Percentiles rank a stretch among this genome's conserved stretches.
Conservation (phyloP, 164 flowering plant species). For the Vitis amurensis region DNA sequence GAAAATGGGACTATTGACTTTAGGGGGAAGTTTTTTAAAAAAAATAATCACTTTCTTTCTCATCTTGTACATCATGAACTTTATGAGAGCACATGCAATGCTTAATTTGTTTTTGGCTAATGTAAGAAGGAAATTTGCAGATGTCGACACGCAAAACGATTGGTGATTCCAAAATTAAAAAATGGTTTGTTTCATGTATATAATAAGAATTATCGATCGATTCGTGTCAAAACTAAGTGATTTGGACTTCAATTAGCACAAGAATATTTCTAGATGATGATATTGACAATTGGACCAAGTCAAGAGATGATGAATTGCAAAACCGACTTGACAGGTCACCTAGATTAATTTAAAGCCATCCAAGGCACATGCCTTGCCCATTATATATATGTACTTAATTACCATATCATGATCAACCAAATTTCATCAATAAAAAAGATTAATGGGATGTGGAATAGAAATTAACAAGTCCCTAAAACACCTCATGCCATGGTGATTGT, state of each 20-base stretch:
- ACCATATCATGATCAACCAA: too few species aligned
- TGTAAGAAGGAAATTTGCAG: neutral
- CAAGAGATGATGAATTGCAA: neutral
- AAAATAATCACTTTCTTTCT: neutral
- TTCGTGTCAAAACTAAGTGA: neutral
- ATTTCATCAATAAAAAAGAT: too few species aligned
- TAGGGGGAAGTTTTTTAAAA: too few species aligned
- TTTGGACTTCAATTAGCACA: neutral
- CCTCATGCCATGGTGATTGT: too few species aligned
- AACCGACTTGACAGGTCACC: constrained; percentile 21
- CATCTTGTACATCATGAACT: neutral
- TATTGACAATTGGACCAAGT: neutral
- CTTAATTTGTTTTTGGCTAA: neutral
- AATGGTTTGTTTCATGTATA: neutral
- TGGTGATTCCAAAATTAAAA: neutral
- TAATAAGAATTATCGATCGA: neutral
- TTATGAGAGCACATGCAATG: neutral
- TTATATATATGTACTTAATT: too few species aligned
- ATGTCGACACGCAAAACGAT: too few species aligned
- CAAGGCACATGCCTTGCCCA: too few species aligned
- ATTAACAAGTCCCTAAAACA: too few species aligned
- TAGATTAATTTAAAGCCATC: neutral
- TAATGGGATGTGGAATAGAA: too few species aligned
- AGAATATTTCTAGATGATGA: neutral
- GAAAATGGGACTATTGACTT: neutral